These are phyloP conservation scores for Cladobotryum protrusum DNA, from an alignment of 2,329 filamentous ascomycete species.

Conservation along the genomic window DNA sequence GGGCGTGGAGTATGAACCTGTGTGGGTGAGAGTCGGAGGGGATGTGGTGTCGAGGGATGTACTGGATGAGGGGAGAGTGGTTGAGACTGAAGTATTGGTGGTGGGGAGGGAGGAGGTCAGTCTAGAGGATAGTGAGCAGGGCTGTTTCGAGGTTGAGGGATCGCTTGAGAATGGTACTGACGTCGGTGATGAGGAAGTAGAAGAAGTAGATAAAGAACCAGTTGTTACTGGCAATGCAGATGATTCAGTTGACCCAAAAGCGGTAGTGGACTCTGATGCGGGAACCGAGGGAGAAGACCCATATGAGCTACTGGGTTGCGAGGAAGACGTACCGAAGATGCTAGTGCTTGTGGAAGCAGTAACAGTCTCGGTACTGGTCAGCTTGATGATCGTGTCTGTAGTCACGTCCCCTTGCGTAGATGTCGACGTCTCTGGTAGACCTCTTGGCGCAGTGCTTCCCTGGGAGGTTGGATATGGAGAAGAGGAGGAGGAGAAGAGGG, in stretches of 20 bases:
- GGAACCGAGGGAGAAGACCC: background rate
- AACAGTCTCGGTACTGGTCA: conserved; percentile 8
- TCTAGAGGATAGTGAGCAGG: background rate
- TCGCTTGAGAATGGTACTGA: background rate
- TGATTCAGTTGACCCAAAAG: background rate
- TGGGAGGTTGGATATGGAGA: background rate
- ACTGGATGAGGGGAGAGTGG: background rate
- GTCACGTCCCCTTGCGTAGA: conserved; percentile 1
- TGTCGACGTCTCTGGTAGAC: background rate
- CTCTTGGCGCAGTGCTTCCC: background rate
- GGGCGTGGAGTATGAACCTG: background rate
- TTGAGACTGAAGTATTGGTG: background rate
- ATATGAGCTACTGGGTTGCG: background rate
- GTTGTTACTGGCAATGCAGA: conserved; percentile 1
- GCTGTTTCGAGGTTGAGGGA: background rate
- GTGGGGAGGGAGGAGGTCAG: background rate
- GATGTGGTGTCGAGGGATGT: background rate
- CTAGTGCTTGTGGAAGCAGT: conserved; percentile 2
- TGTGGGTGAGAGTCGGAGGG: background rate
- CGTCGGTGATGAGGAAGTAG: background rate
- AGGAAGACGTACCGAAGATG: background rate
- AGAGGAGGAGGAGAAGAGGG: background rate
- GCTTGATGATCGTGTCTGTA: background rate
- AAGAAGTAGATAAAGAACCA: background rate
- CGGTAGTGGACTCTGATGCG: background rate